These are phyloP conservation scores for Eucalyptus lansdowneana DNA, from an alignment of 345 rosid genomes.

Conservation along the genomic window DNA sequence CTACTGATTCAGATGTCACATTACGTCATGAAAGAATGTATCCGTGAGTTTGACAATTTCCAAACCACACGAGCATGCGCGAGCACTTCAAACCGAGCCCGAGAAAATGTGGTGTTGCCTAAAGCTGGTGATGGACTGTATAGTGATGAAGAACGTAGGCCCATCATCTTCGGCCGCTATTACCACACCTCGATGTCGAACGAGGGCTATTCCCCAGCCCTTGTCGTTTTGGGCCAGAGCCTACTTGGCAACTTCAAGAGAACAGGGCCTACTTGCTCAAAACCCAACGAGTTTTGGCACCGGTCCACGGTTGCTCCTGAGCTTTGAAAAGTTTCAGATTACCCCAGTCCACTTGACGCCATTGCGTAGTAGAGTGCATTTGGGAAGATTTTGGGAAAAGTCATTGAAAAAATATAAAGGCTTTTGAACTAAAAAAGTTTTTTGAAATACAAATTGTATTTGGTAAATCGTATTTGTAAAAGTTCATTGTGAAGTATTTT, in stretches of 20 bases:
- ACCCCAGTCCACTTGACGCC: background rate
- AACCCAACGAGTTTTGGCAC: background rate
- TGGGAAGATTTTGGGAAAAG: too few relatives aligned
- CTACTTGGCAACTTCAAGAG: background rate
- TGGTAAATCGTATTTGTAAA: too few relatives aligned
- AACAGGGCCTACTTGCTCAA: background rate
- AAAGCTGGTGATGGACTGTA: background rate
- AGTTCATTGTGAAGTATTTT: too few relatives aligned
- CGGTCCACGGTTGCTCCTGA: background rate
- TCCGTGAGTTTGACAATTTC: background rate
- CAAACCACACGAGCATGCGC: background rate
- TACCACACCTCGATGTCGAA: background rate
- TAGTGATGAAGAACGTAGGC: background rate
- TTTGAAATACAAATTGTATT: too few relatives aligned
- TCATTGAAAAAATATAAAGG: accelerated
- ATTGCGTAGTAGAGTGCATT: background rate
- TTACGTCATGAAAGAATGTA: background rate
- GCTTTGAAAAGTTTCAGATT: background rate
- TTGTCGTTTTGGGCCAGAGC: background rate
- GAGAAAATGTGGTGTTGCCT: background rate
- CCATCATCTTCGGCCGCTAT: background rate
- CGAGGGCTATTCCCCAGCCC: background rate
- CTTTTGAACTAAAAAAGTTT: accelerated
- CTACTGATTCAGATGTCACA: background rate
- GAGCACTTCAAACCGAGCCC: background rate